Percentiles rank a stretch among this genome's conserved stretches.
phyloP scores from a whole-genome alignment of 23 red algal genomes.

The Gracilaria domingensis region DNA sequence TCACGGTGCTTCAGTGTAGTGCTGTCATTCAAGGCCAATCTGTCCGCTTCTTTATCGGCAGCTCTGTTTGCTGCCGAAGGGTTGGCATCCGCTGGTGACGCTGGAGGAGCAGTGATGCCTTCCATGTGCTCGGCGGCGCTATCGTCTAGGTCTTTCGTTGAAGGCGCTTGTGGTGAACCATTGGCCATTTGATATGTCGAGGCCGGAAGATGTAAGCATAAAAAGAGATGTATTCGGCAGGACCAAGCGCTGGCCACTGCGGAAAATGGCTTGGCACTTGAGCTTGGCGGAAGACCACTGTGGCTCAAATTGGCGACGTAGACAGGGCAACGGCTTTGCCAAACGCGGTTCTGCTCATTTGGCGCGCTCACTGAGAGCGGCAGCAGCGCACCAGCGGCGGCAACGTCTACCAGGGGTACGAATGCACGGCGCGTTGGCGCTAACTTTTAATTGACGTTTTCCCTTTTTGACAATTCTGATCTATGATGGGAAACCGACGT shows the following conservation, averaged over 20 bases:
- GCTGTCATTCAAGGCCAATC: neutral
- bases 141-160: neutral
- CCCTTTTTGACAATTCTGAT: too few relatives aligned
- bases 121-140: slow-evolving; percentile 3
- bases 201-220: too few relatives aligned
- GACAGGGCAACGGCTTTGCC: too few relatives aligned
- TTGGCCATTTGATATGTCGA: neutral
- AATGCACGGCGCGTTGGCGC: too few relatives aligned
- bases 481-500: too few relatives aligned
- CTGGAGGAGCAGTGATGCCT: slow-evolving; percentile 27
- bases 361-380: neutral
- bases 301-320: too few relatives aligned
- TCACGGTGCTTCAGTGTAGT: neutral
- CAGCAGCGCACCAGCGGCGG: neutral
- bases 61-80: neutral
- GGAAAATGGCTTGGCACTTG: too few relatives aligned
- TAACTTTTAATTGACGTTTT: too few relatives aligned
- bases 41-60: neutral
- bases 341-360: too few relatives aligned
- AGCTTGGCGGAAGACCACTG: neutral
- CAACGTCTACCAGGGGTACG: too few relatives aligned
- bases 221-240: too few relatives aligned
- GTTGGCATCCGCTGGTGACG: slow-evolving; percentile 26
- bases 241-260: too few relatives aligned
- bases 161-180: neutral